These are phyloP conservation scores for Canavalia gladiata DNA, from an alignment of 306 rosid species.

Conservation along the genomic window DNA sequence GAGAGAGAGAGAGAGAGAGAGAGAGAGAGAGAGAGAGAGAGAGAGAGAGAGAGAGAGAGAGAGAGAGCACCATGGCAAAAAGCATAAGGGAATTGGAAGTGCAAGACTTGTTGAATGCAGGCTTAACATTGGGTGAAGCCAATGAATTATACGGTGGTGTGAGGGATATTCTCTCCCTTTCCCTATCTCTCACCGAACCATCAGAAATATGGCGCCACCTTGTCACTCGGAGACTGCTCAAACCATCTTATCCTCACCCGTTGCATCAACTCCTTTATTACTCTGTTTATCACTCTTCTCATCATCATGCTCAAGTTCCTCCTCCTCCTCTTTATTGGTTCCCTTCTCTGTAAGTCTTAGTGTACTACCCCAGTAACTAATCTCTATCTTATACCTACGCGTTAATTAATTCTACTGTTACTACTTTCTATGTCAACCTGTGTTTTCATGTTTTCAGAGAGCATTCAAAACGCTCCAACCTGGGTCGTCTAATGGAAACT, in stretches of 20 bases:
- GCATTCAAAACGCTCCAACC: constrained; percentile 63
- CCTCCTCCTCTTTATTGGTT: constrained; percentile 83
- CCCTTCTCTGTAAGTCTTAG: constrained; percentile 71
- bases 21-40: too few relatives aligned
- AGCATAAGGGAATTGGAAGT: constrained; percentile 57
- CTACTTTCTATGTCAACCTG: too few relatives aligned
- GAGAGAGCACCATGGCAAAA: constrained; percentile 48
- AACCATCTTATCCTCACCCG: constrained; percentile 69
- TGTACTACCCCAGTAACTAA: too few relatives aligned
- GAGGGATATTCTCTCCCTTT: constrained; percentile 39
- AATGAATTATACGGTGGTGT: constrained; percentile 45
- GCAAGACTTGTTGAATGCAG: constrained; percentile 62
- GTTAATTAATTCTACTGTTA: too few relatives aligned
- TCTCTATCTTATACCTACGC: too few relatives aligned
- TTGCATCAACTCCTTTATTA: constrained; percentile 72
- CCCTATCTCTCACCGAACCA: constrained; percentile 47
- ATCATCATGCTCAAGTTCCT: constrained; percentile 17
- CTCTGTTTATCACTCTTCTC: constrained; percentile 55
- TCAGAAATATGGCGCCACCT: constrained; percentile 63
- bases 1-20: too few relatives aligned
- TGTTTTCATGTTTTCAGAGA: constrained; percentile 41
- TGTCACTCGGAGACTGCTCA: constrained; percentile 63
- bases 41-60: too few relatives aligned
- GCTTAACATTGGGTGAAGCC: constrained; percentile 66
- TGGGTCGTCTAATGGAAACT: constrained; percentile 76